phyloP scores from a whole-genome alignment of 805 yeast genomes.

The Yarrowia sp. region DNA sequence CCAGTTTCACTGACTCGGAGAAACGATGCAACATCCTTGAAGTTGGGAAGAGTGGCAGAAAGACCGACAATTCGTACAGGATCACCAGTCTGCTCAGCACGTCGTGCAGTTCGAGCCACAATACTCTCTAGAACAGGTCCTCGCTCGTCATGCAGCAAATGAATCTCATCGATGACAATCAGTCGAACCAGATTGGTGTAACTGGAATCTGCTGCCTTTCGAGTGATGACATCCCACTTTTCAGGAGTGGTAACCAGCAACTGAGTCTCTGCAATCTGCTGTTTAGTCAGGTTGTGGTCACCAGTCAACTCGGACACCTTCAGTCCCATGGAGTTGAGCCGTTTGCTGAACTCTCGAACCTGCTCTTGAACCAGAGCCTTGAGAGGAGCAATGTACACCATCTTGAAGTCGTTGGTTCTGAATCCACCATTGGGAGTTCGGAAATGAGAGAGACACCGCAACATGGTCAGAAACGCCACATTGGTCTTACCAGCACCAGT shows the following conservation, averaged over 20 bases:
- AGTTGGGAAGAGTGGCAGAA: conserved; percentile 92
- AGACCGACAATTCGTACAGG: conserved; percentile 74
- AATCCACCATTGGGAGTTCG: conserved; percentile 52
- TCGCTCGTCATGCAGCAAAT: conserved; percentile 86
- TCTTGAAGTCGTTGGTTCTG: conserved; percentile 57
- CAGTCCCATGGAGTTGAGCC: conserved; percentile 63
- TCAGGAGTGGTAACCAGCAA: conserved; percentile 92
- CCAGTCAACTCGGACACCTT: conserved; percentile 87
- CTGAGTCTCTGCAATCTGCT: conserved; percentile 75
- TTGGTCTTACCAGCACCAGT: conserved; percentile 99
- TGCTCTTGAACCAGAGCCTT: conserved; percentile 96
- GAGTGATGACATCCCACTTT: conserved; percentile 93
- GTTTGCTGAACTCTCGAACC: conserved; percentile 75
- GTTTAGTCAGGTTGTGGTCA: conserved; percentile 72
- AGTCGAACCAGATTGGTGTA: conserved; percentile 64
- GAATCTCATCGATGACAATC: conserved; percentile 87
- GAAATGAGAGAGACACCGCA: conserved; percentile 58
- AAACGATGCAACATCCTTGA: conserved; percentile 79
- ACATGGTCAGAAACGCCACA: conserved; percentile 82
- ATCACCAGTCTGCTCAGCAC: conserved; percentile 45
- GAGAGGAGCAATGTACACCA: conserved; percentile 87
- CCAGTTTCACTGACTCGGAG: conserved; percentile 65
- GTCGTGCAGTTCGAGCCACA: conserved; percentile 68
- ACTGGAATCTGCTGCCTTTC: conserved; percentile 69
- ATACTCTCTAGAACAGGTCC: conserved; percentile 93